Evolutionary conservation across 805 yeast genomes (phyloP).

Genomic region (Ogataea polymorpha): DNA sequence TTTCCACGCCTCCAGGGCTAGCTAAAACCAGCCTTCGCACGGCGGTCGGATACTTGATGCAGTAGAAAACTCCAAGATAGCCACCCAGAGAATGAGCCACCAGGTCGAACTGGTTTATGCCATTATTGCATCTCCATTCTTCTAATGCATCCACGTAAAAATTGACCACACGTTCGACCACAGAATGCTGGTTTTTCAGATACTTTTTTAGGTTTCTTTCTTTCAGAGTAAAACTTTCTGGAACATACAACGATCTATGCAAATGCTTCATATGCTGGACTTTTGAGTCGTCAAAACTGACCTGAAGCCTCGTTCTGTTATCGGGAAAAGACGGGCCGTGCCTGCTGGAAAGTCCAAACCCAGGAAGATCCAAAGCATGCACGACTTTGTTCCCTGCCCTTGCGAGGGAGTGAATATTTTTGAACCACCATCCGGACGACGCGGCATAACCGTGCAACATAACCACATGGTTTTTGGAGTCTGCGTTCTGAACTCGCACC

Average conservation of each 20-base stretch:
- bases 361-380: constrained; percentile 48
- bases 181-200: constrained; percentile 35
- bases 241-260: constrained; percentile 25
- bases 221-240: constrained; percentile 18
- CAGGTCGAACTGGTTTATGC: constrained; percentile 53
- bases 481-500: background rate
- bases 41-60: constrained; percentile 52
- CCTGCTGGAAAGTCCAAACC: constrained; percentile 53
- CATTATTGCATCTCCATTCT: constrained; percentile 53
- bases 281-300: constrained; percentile 22
- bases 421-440: constrained; percentile 52
- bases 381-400: constrained; percentile 23
- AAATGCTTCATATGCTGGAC: constrained; percentile 21
- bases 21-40: constrained; percentile 56
- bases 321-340: constrained; percentile 33
- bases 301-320: constrained; percentile 25
- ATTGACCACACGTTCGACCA: constrained; percentile 46
- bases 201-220: constrained; percentile 22
- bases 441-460: constrained; percentile 60
- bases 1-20: constrained; percentile 79
- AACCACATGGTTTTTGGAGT: constrained; percentile 37
- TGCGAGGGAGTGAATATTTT: constrained; percentile 46
- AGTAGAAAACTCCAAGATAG: constrained; percentile 62
- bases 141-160: constrained; percentile 61
- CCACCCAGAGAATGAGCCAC: constrained; percentile 84